Conservation (phyloP, 495 filamentous ascomycete species). For the Parathielavia hyrcaniae region DNA sequence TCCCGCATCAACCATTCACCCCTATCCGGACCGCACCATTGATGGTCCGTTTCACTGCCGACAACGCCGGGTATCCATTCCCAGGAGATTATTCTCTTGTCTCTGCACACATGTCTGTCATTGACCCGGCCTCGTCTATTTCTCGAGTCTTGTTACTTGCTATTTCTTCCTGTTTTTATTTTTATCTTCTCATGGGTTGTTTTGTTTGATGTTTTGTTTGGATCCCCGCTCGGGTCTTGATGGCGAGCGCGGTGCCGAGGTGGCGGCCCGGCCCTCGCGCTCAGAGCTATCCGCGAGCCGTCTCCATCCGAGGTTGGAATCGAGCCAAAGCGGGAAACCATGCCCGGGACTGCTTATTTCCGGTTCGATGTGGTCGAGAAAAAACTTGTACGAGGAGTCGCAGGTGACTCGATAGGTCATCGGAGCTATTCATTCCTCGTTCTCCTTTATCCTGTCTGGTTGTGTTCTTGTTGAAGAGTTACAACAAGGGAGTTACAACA, state of each 20-base stretch:
- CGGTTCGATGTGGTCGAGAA: background rate
- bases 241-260: no score
- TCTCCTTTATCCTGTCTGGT: background rate
- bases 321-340: background rate
- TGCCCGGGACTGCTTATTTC: constrained; percentile 13
- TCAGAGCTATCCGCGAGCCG: background rate
- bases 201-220: no score
- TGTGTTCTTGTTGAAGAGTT: background rate
- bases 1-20: no score
- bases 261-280: background rate
- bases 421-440: background rate
- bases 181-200: no score
- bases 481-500: background rate
- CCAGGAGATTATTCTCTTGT: no score
- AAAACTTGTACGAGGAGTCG: background rate
- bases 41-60: background rate
- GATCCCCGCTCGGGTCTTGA: no score
- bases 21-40: no score
- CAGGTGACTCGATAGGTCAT: background rate
- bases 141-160: no score
- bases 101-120: no score
- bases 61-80: background rate
- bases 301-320: constrained; percentile 11
- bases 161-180: no score
- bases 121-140: no score